phyloP scores from a whole-genome alignment of 805 yeast species.

The Lachancea dasiensis region DNA sequence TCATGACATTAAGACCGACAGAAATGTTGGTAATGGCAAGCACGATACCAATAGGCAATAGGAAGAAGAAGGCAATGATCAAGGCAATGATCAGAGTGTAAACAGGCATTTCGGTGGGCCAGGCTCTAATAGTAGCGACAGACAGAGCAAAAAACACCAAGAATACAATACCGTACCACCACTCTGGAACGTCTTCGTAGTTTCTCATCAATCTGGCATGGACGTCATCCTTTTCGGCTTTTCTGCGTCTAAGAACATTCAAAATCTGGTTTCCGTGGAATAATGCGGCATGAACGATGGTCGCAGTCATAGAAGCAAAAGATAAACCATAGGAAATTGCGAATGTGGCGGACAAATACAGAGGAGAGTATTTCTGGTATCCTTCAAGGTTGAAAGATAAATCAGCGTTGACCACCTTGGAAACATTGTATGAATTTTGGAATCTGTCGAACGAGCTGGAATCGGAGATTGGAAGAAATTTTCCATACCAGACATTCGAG shows the following conservation, averaged over 20 bases:
- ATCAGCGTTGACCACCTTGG: conserved; percentile 40
- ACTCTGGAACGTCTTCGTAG: conserved; percentile 57
- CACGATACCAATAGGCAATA: conserved; percentile 57
- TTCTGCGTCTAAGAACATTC: conserved; percentile 30
- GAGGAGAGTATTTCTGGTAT: conserved; percentile 57
- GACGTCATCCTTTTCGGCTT: conserved; percentile 8
- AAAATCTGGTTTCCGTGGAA: conserved; percentile 50
- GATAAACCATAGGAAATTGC: conserved; percentile 56
- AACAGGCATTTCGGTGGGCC: conserved; percentile 36
- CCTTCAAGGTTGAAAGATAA: conserved; percentile 40
- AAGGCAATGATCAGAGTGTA: conserved; percentile 56
- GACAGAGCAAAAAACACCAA: conserved; percentile 42
- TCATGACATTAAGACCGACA: conserved; percentile 55
- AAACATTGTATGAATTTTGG: conserved; percentile 45
- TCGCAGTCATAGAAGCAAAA: conserved; percentile 56
- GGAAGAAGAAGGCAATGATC: conserved; percentile 46
- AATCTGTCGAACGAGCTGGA: conserved; percentile 47
- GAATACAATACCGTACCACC: conserved; percentile 51
- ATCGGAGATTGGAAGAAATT: conserved; percentile 52
- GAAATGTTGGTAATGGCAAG: conserved; percentile 56
- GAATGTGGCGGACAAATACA: conserved; percentile 53
- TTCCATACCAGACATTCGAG: conserved; percentile 52
- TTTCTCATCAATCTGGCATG: conserved; percentile 45
- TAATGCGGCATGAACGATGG: conserved; percentile 46
- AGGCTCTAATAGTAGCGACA: conserved; percentile 35